These are phyloP conservation scores for Myriangium duriaei DNA, from an alignment of 2,329 filamentous ascomycete genomes.

Conservation along the genomic window DNA sequence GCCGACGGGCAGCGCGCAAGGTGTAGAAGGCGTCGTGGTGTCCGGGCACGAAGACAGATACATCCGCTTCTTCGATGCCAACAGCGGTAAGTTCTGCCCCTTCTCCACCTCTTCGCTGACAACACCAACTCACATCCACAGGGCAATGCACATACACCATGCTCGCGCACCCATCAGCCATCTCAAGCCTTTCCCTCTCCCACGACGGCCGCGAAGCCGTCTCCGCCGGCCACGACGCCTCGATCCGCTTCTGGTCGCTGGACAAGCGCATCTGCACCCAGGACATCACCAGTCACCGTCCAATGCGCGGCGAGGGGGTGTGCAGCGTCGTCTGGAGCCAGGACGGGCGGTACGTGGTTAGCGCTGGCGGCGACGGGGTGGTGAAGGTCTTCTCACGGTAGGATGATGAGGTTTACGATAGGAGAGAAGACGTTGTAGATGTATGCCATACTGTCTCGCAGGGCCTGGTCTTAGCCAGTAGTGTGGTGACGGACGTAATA, in stretches of 20 bases:
- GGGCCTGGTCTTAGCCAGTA: too few relatives aligned
- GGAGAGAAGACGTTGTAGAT: too few relatives aligned
- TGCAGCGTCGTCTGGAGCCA: slow-evolving; percentile 92
- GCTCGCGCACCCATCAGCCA: slow-evolving; percentile 88
- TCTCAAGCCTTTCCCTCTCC: slow-evolving; percentile 81
- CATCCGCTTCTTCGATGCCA: slow-evolving; percentile 95
- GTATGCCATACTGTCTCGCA: too few relatives aligned
- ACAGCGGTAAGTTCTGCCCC: slow-evolving; percentile 79
- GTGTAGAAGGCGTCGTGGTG: slow-evolving; percentile 83
- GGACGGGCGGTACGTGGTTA: slow-evolving; percentile 88
- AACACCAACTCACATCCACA: slow-evolving; percentile 35
- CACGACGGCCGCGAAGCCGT: slow-evolving; percentile 91
- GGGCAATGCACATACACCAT: slow-evolving; percentile 99
- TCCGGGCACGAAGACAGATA: slow-evolving; percentile 94
- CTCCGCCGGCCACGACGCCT: slow-evolving; percentile 89
- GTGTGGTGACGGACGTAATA: too few relatives aligned
- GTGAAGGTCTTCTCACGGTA: slow-evolving; percentile 67
- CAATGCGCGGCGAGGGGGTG: slow-evolving; percentile 93
- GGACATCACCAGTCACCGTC: slow-evolving; percentile 81
- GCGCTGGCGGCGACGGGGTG: slow-evolving; percentile 84
- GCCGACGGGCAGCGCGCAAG: slow-evolving; percentile 65
- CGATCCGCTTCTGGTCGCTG: slow-evolving; percentile 89
- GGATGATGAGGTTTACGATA: background rate
- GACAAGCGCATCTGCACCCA: slow-evolving; percentile 93
- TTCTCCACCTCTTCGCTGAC: too few relatives aligned